Percentiles rank a stretch among this genome's conserved stretches.
Evolutionary conservation across 768 basidiomycete genomes (phyloP).

Genomic region (Calvatia gigantea): DNA sequence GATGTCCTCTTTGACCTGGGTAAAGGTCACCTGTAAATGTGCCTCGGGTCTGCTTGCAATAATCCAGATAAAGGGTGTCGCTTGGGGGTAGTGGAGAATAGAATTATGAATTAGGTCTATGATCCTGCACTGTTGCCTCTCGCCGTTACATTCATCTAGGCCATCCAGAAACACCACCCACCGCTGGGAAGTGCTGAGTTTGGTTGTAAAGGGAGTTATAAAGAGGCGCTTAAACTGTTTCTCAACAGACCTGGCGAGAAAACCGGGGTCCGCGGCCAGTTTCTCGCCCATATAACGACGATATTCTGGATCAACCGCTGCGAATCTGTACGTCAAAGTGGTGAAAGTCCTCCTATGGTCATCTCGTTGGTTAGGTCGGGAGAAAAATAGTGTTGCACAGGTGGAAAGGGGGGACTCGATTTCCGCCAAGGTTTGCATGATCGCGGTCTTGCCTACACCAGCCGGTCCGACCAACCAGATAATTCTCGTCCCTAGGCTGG

Average conservation of each 20-base stretch:
- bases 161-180: not conserved
- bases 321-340: not conserved
- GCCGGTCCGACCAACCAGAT: conserved; percentile 7
- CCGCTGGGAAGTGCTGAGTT: not conserved
- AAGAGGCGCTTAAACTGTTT: not conserved
- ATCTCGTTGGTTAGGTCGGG: not conserved
- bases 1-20: not conserved
- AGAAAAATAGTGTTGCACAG: not conserved
- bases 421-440: conserved; percentile 2
- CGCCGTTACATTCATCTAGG: not conserved
- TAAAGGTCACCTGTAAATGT: not conserved
- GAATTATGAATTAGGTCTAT: not conserved
- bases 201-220: not conserved
- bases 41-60: conserved; percentile 1
- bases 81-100: not conserved
- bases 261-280: not conserved
- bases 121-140: not conserved
- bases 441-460: conserved; percentile 8
- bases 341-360: not conserved
- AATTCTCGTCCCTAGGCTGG: not conserved
- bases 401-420: not conserved
- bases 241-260: too few relatives aligned
- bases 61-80: not conserved
- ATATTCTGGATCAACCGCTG: not conserved
- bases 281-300: not conserved